Percentiles rank a stretch among this genome's conserved stretches.
Evolutionary conservation across 2,329 filamentous ascomycete genomes (phyloP).

Genomic region (Aspergillus sp.): DNA sequence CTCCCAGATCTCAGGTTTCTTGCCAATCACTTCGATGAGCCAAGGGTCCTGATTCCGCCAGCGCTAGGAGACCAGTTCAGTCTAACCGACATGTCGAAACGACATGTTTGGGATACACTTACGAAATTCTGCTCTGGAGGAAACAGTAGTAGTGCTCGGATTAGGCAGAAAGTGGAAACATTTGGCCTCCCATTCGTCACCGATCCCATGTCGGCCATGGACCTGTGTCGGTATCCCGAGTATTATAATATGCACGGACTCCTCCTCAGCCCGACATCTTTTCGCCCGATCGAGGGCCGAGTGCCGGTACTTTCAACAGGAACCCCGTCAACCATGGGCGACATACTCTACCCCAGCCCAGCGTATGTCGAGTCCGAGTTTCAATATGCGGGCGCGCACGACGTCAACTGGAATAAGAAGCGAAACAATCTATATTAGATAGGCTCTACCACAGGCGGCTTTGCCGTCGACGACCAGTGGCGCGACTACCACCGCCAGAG

Average conservation of each 20-base stretch:
- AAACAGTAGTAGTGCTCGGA: neutral
- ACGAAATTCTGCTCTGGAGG: slow-evolving; percentile 3
- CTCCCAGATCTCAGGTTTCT: slow-evolving; percentile 6
- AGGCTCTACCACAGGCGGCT: slow-evolving; percentile 47
- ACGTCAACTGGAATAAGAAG: slow-evolving; percentile 44
- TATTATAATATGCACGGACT: slow-evolving; percentile 6
- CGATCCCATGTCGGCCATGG: neutral
- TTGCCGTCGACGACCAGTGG: slow-evolving; percentile 7
- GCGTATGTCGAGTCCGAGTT: slow-evolving; percentile 36
- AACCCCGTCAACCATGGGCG: slow-evolving; percentile 19
- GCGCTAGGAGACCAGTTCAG: neutral
- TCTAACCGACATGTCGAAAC: neutral
- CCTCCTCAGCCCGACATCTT: slow-evolving; percentile 5
- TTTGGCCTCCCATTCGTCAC: slow-evolving; percentile 6
- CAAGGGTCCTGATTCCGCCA: slow-evolving; percentile 3
- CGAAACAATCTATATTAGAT: slow-evolving; percentile 47
- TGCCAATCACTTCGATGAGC: slow-evolving; percentile 9
- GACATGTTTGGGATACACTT: slow-evolving; percentile 4
- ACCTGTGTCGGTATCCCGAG: slow-evolving; percentile 6
- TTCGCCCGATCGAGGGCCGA: slow-evolving; percentile 11
- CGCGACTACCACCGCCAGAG: slow-evolving; percentile 10
- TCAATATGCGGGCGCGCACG: slow-evolving; percentile 34
- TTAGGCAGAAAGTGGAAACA: neutral
- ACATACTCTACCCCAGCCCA: slow-evolving; percentile 45
- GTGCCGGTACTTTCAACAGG: slow-evolving; percentile 16